Evolutionary conservation across 768 basidiomycete genomes (phyloP), one percentile per base, ranked within the genome.

Genomic region (Rhizopogon sp.): DNA sequence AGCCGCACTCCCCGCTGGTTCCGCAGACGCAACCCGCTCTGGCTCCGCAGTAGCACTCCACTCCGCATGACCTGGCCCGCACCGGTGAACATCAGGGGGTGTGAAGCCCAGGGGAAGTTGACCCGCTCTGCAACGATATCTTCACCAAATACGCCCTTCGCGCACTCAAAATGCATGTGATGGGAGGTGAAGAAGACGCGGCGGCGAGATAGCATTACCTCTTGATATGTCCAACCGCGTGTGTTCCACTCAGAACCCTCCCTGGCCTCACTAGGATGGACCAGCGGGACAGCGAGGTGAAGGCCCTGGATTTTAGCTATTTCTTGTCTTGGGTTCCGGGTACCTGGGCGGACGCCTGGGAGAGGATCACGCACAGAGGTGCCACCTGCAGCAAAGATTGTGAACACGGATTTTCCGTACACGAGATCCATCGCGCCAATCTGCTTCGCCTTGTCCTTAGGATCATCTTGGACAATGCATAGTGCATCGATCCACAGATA

Each of bases 221-320:
- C 64, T 39, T 66, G 64, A 37, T 57, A 65, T 0, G 65, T 66
- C 64, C 64, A 66, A 14, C 60, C 63, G 10, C 65, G 56, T 7
- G 54, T 59, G 16, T 54, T 39, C 64, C 65, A 66, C 6, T 39
- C 25, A 4, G 63, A 57, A 13, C 11, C 13, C 11, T 2, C 35
- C 35, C 9, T 9, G 11, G 35, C 35, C 35, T 8, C 35, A 1
- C 35, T 35, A 11, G 35, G 35, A 9, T 10, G 35, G 35, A 35
- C 35, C 4, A 52, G 50, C 1, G 50, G 50, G 14, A 52, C 20
- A 39, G 50, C 40, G 17, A 55, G 54, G 40, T 55, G 54, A 43
- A 55, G 39, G 7, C 54, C 51, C 25, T 55, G 54, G 9, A 55
- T 52, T 29, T 54, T 35, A 5, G 39, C 52, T 9, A 50, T 54